These are phyloP conservation scores for Calycina herbarum DNA, from an alignment of 2,329 filamentous ascomycete species.

Conservation along the genomic window DNA sequence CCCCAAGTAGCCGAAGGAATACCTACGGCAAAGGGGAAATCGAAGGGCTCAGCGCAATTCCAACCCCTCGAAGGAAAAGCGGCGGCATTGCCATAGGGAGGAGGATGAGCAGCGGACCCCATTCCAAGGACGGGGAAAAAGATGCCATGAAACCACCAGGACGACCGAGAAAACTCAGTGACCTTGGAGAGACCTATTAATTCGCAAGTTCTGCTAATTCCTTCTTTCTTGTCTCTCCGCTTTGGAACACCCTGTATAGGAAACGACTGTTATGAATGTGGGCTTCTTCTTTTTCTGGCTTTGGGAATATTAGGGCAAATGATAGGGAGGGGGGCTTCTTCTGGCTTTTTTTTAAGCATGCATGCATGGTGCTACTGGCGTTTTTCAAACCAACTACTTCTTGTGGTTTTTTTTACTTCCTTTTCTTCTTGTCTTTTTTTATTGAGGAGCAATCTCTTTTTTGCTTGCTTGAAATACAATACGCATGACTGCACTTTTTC, in stretches of 20 bases:
- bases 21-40: conserved; percentile 44
- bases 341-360: conserved; percentile 21
- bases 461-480: conserved; percentile 4
- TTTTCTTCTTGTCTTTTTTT: not conserved
- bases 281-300: conserved; percentile 1
- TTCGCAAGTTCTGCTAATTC: conserved; percentile 1
- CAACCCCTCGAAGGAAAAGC: conserved; percentile 53
- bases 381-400: not conserved
- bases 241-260: conserved; percentile 22
- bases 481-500: conserved; percentile 1
- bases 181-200: conserved; percentile 59
- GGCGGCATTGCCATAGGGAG: conserved; percentile 39
- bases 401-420: not conserved
- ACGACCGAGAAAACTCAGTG: conserved; percentile 48
- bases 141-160: conserved; percentile 32
- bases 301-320: conserved; percentile 16
- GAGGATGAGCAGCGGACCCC: conserved; percentile 33
- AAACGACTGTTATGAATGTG: conserved; percentile 23
- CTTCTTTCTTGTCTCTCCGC: not conserved
- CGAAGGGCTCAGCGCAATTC: conserved; percentile 47
- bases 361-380: conserved; percentile 11
- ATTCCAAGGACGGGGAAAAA: conserved; percentile 28
- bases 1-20: conserved; percentile 45
- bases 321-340: not conserved
- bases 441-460: not conserved